Base-by-base conservation (phyloP, 352 stramenopile species). In the Stramenopiles sp. region DNA sequence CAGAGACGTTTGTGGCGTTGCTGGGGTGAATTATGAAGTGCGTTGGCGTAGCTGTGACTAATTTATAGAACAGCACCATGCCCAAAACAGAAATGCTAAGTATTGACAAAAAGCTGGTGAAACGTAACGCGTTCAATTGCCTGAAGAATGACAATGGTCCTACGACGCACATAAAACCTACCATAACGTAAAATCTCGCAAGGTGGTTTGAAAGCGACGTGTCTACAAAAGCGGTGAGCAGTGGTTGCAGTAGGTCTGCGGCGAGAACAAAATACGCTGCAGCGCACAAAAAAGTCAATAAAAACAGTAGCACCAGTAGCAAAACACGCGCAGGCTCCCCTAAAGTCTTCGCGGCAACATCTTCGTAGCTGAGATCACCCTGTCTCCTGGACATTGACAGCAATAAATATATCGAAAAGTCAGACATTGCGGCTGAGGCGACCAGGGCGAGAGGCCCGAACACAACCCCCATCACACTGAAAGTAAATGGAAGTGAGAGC, bases 241-340 rank as follows among this genome's bases (percentile, higher is more conserved):
- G 84, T 8, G 94, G 94, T 32, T 91, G 87, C 32, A 97, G 86
- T 75, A 98, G 92, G 82, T 98, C 94, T 80, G 95, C 90, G 30
- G 97, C 87, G 8, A 98, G 86, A 55, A 98, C 97, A 33, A 93
- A 90, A 86, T 98, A 98, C 27, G 91, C 95, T 22, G 98, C 91
- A n/a, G 95, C 89, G 0, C 90, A 95, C 80, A 98, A 93, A 83
- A 97, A 97, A 67, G 92, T 97, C 76, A 97, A 93, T 80, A 94
- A 80, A 30, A 94, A 92, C 7, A 98, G 84, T 75, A 94, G 81
- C 82, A 91, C 86, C 30, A 95, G 90, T 0, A 89, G 92, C 76
- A 92, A 76, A 80, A 89, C 81, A 7, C 89, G 88, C 0, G 89
- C 89, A n/a, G 84, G 84, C 39, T 86, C 84, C 0, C 90, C 90